Base-by-base conservation (phyloP, 2,329 filamentous ascomycete species). In the Cladosporium sp. region DNA sequence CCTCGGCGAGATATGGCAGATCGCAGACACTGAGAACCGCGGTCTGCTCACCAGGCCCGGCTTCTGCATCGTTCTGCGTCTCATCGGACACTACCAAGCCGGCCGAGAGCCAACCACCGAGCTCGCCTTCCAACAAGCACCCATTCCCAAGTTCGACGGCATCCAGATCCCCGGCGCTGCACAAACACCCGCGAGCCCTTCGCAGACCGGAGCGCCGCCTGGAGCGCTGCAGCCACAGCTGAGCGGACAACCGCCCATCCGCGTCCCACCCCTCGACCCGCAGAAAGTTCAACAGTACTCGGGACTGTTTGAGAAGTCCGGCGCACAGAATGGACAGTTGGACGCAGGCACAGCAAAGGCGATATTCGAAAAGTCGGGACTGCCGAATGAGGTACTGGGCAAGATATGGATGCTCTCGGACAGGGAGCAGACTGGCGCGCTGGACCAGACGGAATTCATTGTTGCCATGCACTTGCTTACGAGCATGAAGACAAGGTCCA, bases 1-100 rank as follows among this genome's bases (percentile, higher is more conserved):
- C 58, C 85, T 99, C 67, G 95, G 94, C 79, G 89, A 96, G 91
- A 98, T 99, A 85, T 99, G 95, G 95, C 94, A 98, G 81, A 95
- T 99, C 78, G 94, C 95, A 72, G 95, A 99, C 81, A 93, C 88
- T 71, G 94, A 98, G 82, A 99, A 99, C 82, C 88, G 93, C 70
- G 95, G 95, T 62, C 91, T 98, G 71, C 83, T 99, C 71, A 97
- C 93, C 37, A 93, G 93, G 23, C 88, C 93, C 50, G 95, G 94
- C 76, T 99, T 99, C 80, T 92, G 93, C 67, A 87, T 97, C 76
- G 95, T 96, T 66, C 81, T 99, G 76, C 88, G 95, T 74, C 88
- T 99, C 76, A 98, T 99, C 76, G 95, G 93, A 67, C 95, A 98
- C 81, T 93, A 93, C 70, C 95, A 99, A 81, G 91, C 90, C 69